Percentiles rank a stretch among this genome's conserved stretches.
These are phyloP conservation scores for Colletotrichum scovillei DNA, from an alignment of 2,329 filamentous ascomycete species.

Conservation along the genomic window DNA sequence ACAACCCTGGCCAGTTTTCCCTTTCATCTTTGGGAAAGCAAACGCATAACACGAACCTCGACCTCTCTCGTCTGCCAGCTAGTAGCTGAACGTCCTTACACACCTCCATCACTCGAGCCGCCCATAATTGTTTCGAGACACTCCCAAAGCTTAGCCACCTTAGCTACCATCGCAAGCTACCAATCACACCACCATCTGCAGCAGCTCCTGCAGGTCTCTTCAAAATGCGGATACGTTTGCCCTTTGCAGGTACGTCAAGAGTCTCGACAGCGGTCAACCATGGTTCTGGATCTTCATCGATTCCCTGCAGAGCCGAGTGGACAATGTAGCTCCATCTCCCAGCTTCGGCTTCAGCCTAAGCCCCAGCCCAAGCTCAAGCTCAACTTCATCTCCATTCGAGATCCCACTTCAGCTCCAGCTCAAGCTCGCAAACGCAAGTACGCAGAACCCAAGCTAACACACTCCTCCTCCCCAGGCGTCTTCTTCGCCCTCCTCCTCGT, in stretches of 20 bases:
- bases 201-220: constrained; percentile 32
- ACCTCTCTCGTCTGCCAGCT: neutral
- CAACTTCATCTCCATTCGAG: neutral
- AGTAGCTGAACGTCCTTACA: neutral
- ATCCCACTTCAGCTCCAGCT: neutral
- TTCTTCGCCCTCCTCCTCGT: constrained; percentile 79
- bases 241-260: constrained; percentile 79
- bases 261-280: constrained; percentile 9
- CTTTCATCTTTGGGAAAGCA: neutral
- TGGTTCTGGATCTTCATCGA: constrained; percentile 10
- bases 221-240: constrained; percentile 85
- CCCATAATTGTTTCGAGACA: neutral
- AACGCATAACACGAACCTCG: neutral
- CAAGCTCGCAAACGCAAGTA: neutral
- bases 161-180: constrained; percentile 9
- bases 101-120: neutral
- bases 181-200: constrained; percentile 17
- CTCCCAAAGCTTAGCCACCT: neutral
- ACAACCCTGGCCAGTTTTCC: constrained; percentile 5
- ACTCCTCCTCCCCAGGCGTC: constrained; percentile 61
- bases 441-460: constrained; percentile 25
- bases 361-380: neutral
- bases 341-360: neutral
- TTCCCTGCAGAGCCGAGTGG: constrained; percentile 8
- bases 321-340: neutral